Base-by-base conservation (phyloP, 2,329 filamentous ascomycete species). In the Fusarium sp. region DNA sequence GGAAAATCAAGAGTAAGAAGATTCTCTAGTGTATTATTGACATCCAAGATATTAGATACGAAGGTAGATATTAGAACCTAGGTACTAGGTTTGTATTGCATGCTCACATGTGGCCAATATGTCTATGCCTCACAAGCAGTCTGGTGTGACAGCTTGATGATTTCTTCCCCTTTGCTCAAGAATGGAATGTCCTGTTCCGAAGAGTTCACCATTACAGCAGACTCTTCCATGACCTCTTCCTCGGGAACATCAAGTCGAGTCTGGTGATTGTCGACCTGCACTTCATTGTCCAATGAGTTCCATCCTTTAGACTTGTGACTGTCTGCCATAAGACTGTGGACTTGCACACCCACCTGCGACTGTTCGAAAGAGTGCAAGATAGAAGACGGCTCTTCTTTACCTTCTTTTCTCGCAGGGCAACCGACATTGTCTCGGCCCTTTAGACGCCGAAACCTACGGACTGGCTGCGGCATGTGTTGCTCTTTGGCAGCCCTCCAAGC, bases 401-500 rank as follows among this genome's bases (percentile, higher is more conserved):
- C 46, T 6, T 34, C n/a, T 19, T 40, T n/a, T 14, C 20, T 36
- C 20, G 9, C 21, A 42, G 11, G 19, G 7, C 17, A 20, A 14
- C 12, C 20, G 7, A 6, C 3, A 39, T 26, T 14, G 15, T 14
- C 6, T 45, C n/a, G 15, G 20, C 8, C 5, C 38, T 52, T 62
- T 28, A 62, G 24, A 20, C 23, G 8, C 28, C 26, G 23, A 52
- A 28, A 15, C 10, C 23, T 17, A 62, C 15, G 21, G 20, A 17
- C 10, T 52, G 40, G 17, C 19, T 20, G 43, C 9, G 49, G 34
- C 20, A 57, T 53, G 12, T 11, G 26, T 23, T 54, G 56, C 21
- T 53, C 49, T 19, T 63, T 56, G 51, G 24, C 24, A 34, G 56
- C 43, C 32, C 50, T 49, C 63, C 50, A 62, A 44, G 47, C 40